Base-by-base conservation (phyloP, 352 stramenopile genomes). In the Phytopythium helicoides region DNA sequence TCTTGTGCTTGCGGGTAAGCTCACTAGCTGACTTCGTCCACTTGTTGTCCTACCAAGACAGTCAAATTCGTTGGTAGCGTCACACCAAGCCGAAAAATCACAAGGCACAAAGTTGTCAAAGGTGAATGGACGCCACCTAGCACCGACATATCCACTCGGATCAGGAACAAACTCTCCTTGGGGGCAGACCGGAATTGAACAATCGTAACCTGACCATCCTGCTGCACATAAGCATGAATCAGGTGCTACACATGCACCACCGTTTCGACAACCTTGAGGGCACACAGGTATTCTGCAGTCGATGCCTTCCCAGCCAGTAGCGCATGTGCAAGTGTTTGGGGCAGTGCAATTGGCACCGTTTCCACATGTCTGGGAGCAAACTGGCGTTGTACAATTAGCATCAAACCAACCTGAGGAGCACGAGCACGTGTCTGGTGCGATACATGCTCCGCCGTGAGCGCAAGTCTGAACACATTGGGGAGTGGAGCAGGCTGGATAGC, bases 311-410 rank as follows among this genome's bases (percentile, higher is more conserved):
- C 93, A 98, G 22, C 96, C 73, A 7, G 54, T 59, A 0, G 89
- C 59, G 56, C 96, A 99, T 23, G 76, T 85, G 64, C 96, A 99
- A 1, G 66, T 88, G 59, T 96, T 77, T 0, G 94, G 90, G 3
- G 75, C 80, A 8, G 92, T 98, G 62, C 96, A 99, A 54, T 98
- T 98, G 0, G 91, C 96, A 16, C 89, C 87, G 64, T 99, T 99
- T 0, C 94, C 96, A 68, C 96, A 99, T 9, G 96, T 99, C 64
- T 98, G 89, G 7, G 73, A 51, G 54, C 96, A 99, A 19, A 98
- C 94, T 0, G 96, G 96, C 5, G 95, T 98, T 3, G 94, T 98
- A 65, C 96, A 99, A 64, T 98, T 98, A 0, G 88, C 51, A 56
- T 98, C 96, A 57, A 98, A 98, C 96, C 96, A 99, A 0, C 96